Base-by-base conservation (phyloP, 1,284 basidiomycete species). In the Wallemia hederae region DNA sequence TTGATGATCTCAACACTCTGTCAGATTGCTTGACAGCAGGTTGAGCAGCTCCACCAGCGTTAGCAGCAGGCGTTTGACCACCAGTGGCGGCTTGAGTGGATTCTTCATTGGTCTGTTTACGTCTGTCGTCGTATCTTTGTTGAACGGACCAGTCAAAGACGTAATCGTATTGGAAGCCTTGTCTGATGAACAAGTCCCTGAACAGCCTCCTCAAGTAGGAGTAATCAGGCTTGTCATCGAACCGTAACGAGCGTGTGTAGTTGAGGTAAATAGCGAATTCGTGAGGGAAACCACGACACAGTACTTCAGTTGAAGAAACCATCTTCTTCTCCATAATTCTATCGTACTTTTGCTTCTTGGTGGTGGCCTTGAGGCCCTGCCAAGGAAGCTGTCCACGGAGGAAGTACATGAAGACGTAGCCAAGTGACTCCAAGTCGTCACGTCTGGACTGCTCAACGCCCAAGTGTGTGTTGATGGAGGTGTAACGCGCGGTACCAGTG, bases 321-420 rank as follows among this genome's bases (percentile, higher is more conserved):
- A 96, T 96, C 79, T 96, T 91, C 81, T 96, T 97, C 76, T 96
- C 91, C 89, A 94, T 94, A 75, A 97, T 97, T 62, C 89, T 81
- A 72, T 96, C 91, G 74, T 96, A 94, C 76, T 96, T 96, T 77
- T 97, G 91, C 80, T 96, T 96, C 83, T 94, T 96, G 62, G 90
- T 94, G 33, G 90, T 90, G 63, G 90, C 91, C 77, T 96, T 94
- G 70, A 96, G 80, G 61, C 90, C 90, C 72, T 96, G 91, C 91
- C 91, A 96, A 24, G 91, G 91, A 56, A 96, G 80, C 63, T 86
- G 83, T 61, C 91, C 89, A 65, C 89, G 87, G 65, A 96, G 81
- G 80, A 96, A 94, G 76, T 96, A 96, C 88, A 96, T 92, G 66
- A 97, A 79, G 24, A 96, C 89, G 69, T 96, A 96, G 60, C 88